Evolutionary conservation across 805 yeast genomes (phyloP).

Genomic region (Saturnispora serradocipensis): DNA sequence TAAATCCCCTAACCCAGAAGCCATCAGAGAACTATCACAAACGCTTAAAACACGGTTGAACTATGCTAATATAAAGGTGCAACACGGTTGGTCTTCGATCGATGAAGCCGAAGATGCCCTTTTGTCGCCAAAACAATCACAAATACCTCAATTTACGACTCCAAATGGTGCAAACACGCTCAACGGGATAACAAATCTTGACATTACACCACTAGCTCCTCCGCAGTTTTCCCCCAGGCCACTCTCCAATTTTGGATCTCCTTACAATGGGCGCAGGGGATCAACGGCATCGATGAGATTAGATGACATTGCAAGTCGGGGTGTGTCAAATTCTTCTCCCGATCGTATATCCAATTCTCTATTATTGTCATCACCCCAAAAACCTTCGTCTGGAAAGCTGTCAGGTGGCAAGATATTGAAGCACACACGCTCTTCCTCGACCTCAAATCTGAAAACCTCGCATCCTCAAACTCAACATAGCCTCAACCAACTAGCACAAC

Average conservation of each 20-base stretch:
- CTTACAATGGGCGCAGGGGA: slow-evolving; percentile 5
- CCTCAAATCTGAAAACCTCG: neutral
- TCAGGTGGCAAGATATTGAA: neutral
- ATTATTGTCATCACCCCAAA: slow-evolving; percentile 9
- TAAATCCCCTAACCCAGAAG: slow-evolving; percentile 20
- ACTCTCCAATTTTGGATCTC: neutral
- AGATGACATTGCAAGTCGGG: slow-evolving; percentile 24
- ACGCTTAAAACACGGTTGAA: slow-evolving; percentile 29
- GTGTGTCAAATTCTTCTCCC: slow-evolving; percentile 8
- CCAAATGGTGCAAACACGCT: neutral
- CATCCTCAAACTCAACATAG: slow-evolving; percentile 7
- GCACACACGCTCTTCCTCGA: slow-evolving; percentile 5
- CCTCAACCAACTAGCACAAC: neutral
- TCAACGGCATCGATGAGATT: slow-evolving; percentile 17
- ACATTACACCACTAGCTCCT: slow-evolving; percentile 2
- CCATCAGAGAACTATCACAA: slow-evolving; percentile 29
- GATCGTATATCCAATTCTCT: slow-evolving; percentile 4
- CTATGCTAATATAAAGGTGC: slow-evolving; percentile 30
- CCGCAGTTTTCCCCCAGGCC: slow-evolving; percentile 9
- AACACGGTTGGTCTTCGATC: slow-evolving; percentile 29
- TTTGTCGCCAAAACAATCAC: neutral
- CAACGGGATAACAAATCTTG: neutral
- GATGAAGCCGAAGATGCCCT: slow-evolving; percentile 24
- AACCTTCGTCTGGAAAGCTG: neutral
- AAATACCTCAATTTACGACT: slow-evolving; percentile 2